phyloP scores from a whole-genome alignment of 1,284 basidiomycete genomes.

The Mycena citricolor region DNA sequence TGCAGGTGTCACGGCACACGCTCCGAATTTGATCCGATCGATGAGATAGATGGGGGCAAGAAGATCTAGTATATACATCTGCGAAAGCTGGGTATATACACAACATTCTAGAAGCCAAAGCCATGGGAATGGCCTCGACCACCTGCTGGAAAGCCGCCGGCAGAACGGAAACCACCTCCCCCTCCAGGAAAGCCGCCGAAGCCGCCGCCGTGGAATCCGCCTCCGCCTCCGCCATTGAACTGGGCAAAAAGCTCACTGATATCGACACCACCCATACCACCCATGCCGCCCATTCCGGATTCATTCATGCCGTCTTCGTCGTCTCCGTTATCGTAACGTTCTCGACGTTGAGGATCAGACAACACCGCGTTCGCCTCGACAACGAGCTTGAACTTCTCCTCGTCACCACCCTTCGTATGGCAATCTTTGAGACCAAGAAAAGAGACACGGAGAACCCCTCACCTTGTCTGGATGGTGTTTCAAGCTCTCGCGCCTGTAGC shows the following conservation, averaged over 20 bases:
- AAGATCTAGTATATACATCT: too few relatives aligned
- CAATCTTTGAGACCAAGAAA: background rate
- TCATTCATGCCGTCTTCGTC: constrained; percentile 72
- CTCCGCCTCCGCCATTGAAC: constrained; percentile 50
- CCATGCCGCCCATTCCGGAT: too few relatives aligned
- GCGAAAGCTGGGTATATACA: too few relatives aligned
- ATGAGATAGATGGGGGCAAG: too few relatives aligned
- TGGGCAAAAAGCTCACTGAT: constrained; percentile 65
- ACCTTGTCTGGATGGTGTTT: constrained; percentile 86
- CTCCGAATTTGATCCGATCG: too few relatives aligned
- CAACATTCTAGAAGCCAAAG: constrained; percentile 25
- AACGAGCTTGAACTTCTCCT: constrained; percentile 86
- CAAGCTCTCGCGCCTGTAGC: constrained; percentile 72
- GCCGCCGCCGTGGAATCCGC: constrained; percentile 34
- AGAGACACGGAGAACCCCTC: constrained; percentile 15
- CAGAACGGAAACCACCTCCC: too few relatives aligned
- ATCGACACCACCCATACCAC: constrained; percentile 51
- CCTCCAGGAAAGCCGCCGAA: constrained; percentile 23
- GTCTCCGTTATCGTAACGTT: constrained; percentile 75
- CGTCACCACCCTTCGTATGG: constrained; percentile 62
- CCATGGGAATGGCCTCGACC: constrained; percentile 30
- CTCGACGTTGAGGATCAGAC: constrained; percentile 65
- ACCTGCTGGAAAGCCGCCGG: constrained; percentile 19
- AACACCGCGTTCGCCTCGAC: constrained; percentile 76
- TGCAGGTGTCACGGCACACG: too few relatives aligned